Base-by-base conservation (phyloP, 2,329 filamentous ascomycete genomes). In the Tricladium varicosporioides region DNA sequence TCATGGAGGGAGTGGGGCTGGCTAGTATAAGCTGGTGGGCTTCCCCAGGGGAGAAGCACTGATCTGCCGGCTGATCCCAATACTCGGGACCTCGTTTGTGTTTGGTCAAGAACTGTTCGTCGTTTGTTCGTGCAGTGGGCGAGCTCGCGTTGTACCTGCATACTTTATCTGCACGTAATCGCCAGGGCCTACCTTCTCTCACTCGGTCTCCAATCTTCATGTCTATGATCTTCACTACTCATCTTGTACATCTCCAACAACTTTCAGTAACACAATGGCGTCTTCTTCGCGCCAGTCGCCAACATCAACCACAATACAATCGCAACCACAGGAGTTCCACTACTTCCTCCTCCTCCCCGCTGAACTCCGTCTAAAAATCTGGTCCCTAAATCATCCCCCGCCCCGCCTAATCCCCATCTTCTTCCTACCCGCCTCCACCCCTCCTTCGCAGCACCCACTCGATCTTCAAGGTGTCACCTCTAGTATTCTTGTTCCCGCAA, bases 361-460 rank as follows among this genome's bases (percentile, higher is more conserved):
- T 8, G 64, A 66, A 56, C 51, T 67, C 22, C 60, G 63, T 8
- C 44, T 54, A 16, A 62, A 53, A 36, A 67, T 67, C n/a, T 65
- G 60, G 51, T 44, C 51, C 5, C 31, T 58, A 54, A 57, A 57
- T 16, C 57, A 65, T 11, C 61, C 65, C 5, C 3, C 10, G 5
- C 51, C 63, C 4, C 57, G 63, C 13, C 44, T 64, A 1, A 54
- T 64, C 9, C 59, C 60, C 10, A 40, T 65, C 18, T 13, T 46
- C 14, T 60, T 59, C 49, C 56, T 50, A 22, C 49, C 45, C 45
- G 27, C 15, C 13, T 22, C 16, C 2, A 16, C 27, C 33, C 49
- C 14, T 10, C 31, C 10, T 5, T 43, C n/a, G 22, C 13, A 11
- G 14, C 48, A 13, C 27, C 36, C 10, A 44, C 18, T 15, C 15